Evolutionary conservation across 768 basidiomycete species (phyloP), one percentile per base, ranked within the genome.

Genomic region (Termitomyces sp.): DNA sequence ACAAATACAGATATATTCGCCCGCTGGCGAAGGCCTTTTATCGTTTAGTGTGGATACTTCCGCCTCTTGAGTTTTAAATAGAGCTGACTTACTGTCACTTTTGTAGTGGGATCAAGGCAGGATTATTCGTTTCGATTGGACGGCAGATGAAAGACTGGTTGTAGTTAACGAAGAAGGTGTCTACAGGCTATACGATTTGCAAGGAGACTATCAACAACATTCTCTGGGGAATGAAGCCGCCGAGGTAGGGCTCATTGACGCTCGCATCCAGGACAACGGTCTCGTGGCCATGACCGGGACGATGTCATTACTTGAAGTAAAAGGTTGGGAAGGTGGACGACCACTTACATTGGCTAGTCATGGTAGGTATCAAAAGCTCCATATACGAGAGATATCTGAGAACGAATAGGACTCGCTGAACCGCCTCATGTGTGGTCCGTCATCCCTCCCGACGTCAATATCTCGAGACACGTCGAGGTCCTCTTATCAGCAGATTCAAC

Each of bases 141-240:
- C 89, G 0, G 67, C 73, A n/a, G 85, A 91, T 64, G 92, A 95
- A 68, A 80, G 84, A 40, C 78, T 99, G 36, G 84, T 87, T 0
- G 82, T 98, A 14, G 73, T 98, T 40, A 92, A 94, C 66, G 94
- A 96, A 71, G 94, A 98, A 64, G 95, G 96, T 26, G 80, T 82
- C 6, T 99, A 97, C 72, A 81, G 97, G 47, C 64, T 98, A 26
- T 98, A 98, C 66, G 89, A 93, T 72, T 74, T 92, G 35, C 87
- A 92, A 70, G 86, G 87, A 56, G 89, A 90, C 63, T 97, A 94
- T 67, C 76, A 82, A 58, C 94, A 98, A 60, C 81, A 86, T 68
- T 92, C 93, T 0, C 78, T 98, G 2, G 94, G 93, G 8, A 75
- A 76, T 9, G 94, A 96, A 53, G 91, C 89, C 0, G 80, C 82